Conservation (phyloP, 805 yeast species). For the Wickerhamia fluorescens region DNA sequence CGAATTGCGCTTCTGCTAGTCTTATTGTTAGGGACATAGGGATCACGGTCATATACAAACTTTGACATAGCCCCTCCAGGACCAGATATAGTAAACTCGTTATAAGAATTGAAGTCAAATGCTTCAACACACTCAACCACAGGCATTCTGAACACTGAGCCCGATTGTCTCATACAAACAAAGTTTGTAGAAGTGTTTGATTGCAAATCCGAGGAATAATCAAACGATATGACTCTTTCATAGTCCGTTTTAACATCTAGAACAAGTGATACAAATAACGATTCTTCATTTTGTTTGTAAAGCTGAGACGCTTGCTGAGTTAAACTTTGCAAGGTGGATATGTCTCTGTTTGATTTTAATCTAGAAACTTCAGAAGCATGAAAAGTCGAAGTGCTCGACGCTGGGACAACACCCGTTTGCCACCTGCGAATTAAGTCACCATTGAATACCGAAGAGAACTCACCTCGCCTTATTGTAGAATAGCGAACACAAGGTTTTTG, state of each 20-base stretch:
- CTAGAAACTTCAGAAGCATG: background rate
- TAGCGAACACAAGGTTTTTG: constrained; percentile 62
- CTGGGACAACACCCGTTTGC: constrained; percentile 59
- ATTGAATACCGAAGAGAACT: constrained; percentile 71
- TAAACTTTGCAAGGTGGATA: constrained; percentile 14
- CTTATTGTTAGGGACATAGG: background rate
- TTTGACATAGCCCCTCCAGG: constrained; percentile 47
- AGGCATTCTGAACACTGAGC: constrained; percentile 76
- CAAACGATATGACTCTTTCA: constrained; percentile 81
- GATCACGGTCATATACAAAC: constrained; percentile 25
- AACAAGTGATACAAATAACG: constrained; percentile 69
- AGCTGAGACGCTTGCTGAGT: constrained; percentile 32
- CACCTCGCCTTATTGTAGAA: constrained; percentile 59
- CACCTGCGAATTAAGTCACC: constrained; percentile 76
- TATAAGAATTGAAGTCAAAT: constrained; percentile 58
- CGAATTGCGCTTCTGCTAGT: background rate
- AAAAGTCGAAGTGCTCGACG: constrained; percentile 7
- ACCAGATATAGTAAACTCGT: constrained; percentile 57
- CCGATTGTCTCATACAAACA: constrained; percentile 87
- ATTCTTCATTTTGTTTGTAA: constrained; percentile 41
- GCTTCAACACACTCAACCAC: constrained; percentile 60
- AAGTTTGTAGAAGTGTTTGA: constrained; percentile 54
- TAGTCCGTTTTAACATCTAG: constrained; percentile 67
- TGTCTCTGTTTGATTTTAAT: constrained; percentile 4
- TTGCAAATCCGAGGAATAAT: constrained; percentile 55